Evolutionary conservation across 1,284 basidiomycete species (phyloP), one percentile per base, ranked within the genome.

Genomic region (Gomphus bonarii): DNA sequence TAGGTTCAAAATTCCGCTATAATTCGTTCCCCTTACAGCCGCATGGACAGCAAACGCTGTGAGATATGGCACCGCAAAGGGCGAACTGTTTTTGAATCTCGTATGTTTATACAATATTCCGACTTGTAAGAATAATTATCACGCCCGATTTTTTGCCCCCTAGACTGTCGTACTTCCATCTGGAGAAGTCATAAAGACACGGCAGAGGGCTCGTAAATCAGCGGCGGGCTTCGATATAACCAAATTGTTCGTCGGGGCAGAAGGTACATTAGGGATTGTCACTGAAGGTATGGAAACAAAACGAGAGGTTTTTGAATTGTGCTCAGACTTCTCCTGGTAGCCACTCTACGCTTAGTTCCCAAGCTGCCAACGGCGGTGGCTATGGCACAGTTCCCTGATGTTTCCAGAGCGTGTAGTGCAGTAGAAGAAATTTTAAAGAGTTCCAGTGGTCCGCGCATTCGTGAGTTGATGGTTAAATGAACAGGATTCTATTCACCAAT

Each of bases 161-260:
- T 62, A 92, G 85, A 95, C 90, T 0, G 87, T 93, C 7, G 93
- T 97, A 0, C 76, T 97, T 1, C 89, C 95, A 1, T 86, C 82
- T 14, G 95, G 95, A 1, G 83, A 97, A 66, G 87, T 97, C 16
- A 94, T 98, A 68, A 95, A 95, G 68, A 98, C 95, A 0, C 82
- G 95, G 2, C 78, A 82, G 43, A 74, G 91, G 38, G 87, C 95
- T 0, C 76, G 87, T 50, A 97, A 97, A 68, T 95, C 91, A 0
- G 86, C 90, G 0, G 92, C 92, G 0, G 95, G 95, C 1, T 94
- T 91, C 55, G 94, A 98, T 65, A 75, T 83, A 1, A 95, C 92
- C 1, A 93, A 95, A 64, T 70, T 97, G 16, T 97, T 97, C 72
- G 88, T 97, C 54, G 94, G 95, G 18, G 90, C 93, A 0, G 95